Evolutionary conservation across 2,329 filamentous ascomycete species (phyloP).

Genomic region (Aspergillus transmontanensis): DNA sequence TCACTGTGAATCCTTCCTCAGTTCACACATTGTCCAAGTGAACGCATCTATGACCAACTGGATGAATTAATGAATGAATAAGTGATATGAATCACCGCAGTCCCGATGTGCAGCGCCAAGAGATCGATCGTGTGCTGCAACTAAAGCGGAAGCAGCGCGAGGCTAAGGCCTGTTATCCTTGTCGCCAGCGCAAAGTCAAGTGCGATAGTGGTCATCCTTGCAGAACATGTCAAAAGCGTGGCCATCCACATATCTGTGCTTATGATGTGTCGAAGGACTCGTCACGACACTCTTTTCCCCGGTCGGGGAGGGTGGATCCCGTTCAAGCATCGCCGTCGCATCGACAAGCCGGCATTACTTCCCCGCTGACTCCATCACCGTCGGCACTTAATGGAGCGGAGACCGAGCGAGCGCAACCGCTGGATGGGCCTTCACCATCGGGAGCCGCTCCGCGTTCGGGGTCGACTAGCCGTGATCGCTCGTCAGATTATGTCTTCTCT

Average conservation of each 20-base stretch:
- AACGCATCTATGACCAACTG: background rate
- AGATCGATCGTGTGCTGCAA: slow-evolving; percentile 32
- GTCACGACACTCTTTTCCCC: background rate
- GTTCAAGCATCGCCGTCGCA: background rate
- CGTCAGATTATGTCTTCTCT: slow-evolving; percentile 29
- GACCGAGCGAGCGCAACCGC: background rate
- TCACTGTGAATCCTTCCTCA: background rate
- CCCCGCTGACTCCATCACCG: background rate
- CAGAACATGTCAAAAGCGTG: slow-evolving; percentile 29
- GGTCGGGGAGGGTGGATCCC: background rate
- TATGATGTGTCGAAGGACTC: slow-evolving; percentile 19
- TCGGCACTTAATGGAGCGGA: background rate
- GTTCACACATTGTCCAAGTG: background rate
- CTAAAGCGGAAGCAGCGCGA: slow-evolving; percentile 33
- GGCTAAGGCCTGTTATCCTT: slow-evolving; percentile 37
- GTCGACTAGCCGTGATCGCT: background rate
- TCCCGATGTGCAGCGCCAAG: slow-evolving; percentile 23
- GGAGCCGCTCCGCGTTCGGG: background rate
- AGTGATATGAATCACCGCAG: background rate
- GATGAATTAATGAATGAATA: background rate
- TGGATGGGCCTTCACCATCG: background rate
- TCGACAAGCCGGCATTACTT: background rate
- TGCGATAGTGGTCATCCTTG: slow-evolving; percentile 35
- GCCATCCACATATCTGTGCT: slow-evolving; percentile 33
- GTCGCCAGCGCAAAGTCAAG: slow-evolving; percentile 40